Conservation (phyloP, 2,329 filamentous ascomycete genomes). For the Beauveria sp. region DNA sequence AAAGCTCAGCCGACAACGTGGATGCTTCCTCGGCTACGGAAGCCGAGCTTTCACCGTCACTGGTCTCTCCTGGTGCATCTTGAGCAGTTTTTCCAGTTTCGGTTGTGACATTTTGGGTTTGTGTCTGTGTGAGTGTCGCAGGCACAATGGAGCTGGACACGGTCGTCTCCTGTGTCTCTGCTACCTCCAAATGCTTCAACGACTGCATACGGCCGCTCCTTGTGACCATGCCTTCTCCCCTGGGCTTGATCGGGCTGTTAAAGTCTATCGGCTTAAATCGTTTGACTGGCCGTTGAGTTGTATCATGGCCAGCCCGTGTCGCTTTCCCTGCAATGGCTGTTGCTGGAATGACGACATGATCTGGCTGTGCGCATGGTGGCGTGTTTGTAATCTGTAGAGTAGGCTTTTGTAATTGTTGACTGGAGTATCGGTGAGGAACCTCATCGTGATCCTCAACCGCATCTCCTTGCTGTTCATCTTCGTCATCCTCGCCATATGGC, state of each 20-base stretch:
- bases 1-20: neutral
- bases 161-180: slow-evolving; percentile 19
- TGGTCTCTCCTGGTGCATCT: neutral
- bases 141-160: slow-evolving; percentile 25
- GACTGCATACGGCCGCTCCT: slow-evolving; percentile 16
- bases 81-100: neutral
- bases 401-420: neutral
- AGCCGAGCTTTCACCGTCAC: neutral
- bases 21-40: neutral
- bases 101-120: slow-evolving; percentile 13
- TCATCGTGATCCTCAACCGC: neutral
- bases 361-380: slow-evolving; percentile 19
- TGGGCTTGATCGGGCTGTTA: slow-evolving; percentile 14
- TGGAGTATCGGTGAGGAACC: neutral
- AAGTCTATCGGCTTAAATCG: slow-evolving; percentile 21
- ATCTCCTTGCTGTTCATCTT: neutral
- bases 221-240: neutral
- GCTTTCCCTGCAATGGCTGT: slow-evolving; percentile 8
- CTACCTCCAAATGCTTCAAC: slow-evolving; percentile 17
- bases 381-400: slow-evolving; percentile 10
- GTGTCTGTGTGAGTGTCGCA: slow-evolving; percentile 17
- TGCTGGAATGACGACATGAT: slow-evolving; percentile 11
- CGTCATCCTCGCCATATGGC: slow-evolving; percentile 20
- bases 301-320: neutral
- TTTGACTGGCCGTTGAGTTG: neutral